phyloP scores from a whole-genome alignment of 306 rosid genomes.

The peach (Prunus persica) region Prunus_persica_NCBIv2 NC_034016.1:21091501-21092000 shows the following conservation, averaged over 20 bases:
- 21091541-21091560: background rate
- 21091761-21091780: no score
- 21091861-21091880: background rate
- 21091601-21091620: background rate
- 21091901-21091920: background rate
- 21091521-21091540: background rate
- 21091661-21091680: no score
- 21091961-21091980: background rate
- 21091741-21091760: no score
- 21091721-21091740: no score
- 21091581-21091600: background rate
- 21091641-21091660: no score
- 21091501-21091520: background rate
- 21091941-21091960: background rate
- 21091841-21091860: background rate
- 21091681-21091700: no score
- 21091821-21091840: no score
- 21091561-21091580: background rate
- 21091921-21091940: background rate
- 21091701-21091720: no score
- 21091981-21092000: background rate
- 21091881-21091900: background rate
- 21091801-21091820: no score
- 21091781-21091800: no score
- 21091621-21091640: no score